Conservation (phyloP, 352 stramenopile species). For the Pythium vanterpoolii region DNA sequence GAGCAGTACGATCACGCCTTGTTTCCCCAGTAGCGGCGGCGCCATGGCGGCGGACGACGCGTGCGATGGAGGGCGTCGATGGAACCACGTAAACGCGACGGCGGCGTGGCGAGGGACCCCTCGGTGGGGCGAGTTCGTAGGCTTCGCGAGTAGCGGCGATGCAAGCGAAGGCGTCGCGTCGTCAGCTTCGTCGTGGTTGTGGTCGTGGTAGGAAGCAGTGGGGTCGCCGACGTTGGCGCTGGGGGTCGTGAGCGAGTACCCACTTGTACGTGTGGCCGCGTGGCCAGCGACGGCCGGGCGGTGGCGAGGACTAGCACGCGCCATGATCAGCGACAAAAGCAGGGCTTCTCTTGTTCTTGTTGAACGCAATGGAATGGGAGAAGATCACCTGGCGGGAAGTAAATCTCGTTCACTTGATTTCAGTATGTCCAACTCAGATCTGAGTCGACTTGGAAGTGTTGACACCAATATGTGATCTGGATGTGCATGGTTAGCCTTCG, state of each 20-base stretch:
- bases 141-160: conserved; percentile 15
- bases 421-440: neutral
- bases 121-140: neutral
- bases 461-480: too few relatives aligned
- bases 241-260: neutral
- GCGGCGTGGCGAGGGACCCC: neutral
- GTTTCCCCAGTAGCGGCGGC: conserved; percentile 17
- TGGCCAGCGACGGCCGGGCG: neutral
- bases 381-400: neutral
- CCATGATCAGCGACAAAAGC: neutral
- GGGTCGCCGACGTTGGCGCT: neutral
- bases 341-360: neutral
- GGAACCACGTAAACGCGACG: conserved; percentile 21
- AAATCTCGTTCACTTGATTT: neutral
- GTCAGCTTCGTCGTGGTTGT: conserved; percentile 6
- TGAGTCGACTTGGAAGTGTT: too few relatives aligned
- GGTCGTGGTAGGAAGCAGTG: neutral
- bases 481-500: too few relatives aligned
- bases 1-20: conserved; percentile 75
- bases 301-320: neutral
- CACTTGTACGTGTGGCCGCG: neutral
- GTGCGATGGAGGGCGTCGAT: neutral
- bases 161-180: conserved; percentile 5
- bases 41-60: neutral
- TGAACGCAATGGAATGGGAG: neutral